Evolutionary conservation across 768 basidiomycete genomes (phyloP), one percentile per base, ranked within the genome.

Genomic region (Leccinum obscurum): DNA sequence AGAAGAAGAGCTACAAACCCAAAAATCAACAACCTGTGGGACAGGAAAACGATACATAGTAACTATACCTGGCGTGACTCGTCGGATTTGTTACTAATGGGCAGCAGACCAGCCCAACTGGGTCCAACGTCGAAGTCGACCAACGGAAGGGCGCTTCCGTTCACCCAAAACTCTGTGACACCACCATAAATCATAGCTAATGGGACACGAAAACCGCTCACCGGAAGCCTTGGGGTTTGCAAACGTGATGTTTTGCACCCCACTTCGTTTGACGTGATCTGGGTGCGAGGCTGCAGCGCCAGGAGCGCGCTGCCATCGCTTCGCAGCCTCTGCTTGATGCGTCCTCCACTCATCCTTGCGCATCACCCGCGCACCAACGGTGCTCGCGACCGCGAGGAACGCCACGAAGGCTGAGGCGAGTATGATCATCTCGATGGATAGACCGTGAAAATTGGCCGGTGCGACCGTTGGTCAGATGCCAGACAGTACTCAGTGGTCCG

Each of bases 71-170:
- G 79, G 49, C 89, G 81, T 6, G 87, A 88, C 73, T 92, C 90
- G 51, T 87, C 77, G 10, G 78, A 44, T 8, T 78, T 73, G 34
- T 70, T 68, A 62, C 87, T 90, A 56, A 92, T 90, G 3, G 90
- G 90, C 55, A 92, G 66, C 24, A 92, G 74, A 8, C 90, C 90
- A 4, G 88, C 76, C 87, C 88, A 91, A 62, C 86, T 88, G 3
- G 88, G 86, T 3, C 89, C 90, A 41, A 89, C 77, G 64, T 91
- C 88, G 64, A 87, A 91, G 65, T 86, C 79, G 20, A 91, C 85
- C 48, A 85, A 77, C 5, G 90, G 90, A 49, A 92, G 84, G 35
- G 72, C 76, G 48, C 74, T 78, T 1, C 89, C 89, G 62, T 90
- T 77, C 15, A 92, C 89, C 66, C 77, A 89, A 68, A 89, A 91